These are phyloP conservation scores for Puccinia hordei DNA, from an alignment of 1,284 basidiomycete species.

Conservation along the genomic window DNA sequence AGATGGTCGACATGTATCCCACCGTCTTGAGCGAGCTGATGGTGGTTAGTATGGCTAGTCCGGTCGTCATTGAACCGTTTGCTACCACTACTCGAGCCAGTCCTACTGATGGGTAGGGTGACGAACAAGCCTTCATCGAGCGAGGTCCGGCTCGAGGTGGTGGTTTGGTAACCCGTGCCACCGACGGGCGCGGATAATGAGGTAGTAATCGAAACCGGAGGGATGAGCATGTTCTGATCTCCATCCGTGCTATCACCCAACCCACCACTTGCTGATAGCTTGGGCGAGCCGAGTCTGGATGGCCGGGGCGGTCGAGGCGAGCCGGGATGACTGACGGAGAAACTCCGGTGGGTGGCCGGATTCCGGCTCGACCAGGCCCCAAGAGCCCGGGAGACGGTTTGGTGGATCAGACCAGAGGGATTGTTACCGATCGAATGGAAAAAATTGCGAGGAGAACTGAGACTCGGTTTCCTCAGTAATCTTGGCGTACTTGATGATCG, in stretches of 20 bases:
- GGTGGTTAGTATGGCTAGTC: background rate
- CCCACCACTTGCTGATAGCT: background rate
- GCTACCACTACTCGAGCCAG: slow-evolving; percentile 14
- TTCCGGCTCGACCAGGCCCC: background rate
- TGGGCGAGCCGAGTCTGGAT: slow-evolving; percentile 20
- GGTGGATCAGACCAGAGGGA: slow-evolving; percentile 20
- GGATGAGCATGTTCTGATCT: slow-evolving; percentile 5
- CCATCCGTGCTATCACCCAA: background rate
- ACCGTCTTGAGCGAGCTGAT: background rate
- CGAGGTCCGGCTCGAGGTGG: slow-evolving; percentile 7
- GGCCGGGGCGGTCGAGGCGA: background rate
- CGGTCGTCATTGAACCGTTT: slow-evolving; percentile 22
- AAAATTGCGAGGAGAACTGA: slow-evolving; percentile 8
- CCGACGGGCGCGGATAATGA: slow-evolving; percentile 26
- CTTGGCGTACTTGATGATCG: slow-evolving; percentile 12
- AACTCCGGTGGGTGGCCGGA: background rate
- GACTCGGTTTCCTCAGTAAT: slow-evolving; percentile 5
- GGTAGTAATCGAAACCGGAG: slow-evolving; percentile 43
- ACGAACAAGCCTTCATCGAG: slow-evolving; percentile 32
- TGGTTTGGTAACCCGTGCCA: slow-evolving; percentile 13
- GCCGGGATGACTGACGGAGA: slow-evolving; percentile 2
- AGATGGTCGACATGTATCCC: background rate
- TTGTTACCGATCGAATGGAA: background rate
- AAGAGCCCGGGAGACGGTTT: slow-evolving; percentile 14
- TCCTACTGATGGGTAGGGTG: slow-evolving; percentile 5